Base-by-base conservation (phyloP, 208 protist genomes). In the Balamuthia mandrillaris region DNA sequence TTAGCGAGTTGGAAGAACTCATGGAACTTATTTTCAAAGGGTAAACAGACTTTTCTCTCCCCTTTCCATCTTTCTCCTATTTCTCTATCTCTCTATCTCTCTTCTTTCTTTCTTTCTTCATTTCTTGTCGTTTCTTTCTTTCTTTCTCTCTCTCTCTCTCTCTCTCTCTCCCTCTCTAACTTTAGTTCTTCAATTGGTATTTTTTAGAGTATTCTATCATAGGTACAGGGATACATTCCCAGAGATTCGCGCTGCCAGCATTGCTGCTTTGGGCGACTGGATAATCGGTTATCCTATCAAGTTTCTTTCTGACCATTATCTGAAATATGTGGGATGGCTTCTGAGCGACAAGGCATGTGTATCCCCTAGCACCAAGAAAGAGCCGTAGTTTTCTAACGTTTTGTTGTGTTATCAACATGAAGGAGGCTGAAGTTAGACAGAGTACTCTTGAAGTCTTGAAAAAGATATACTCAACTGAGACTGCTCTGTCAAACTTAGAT, bases 321-420 rank as follows among this genome's bases (percentile, higher is more conserved):
- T 87, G 24, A 88, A 88, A 29, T 88, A 88, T 54, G 9, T 87
- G 7, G 81, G 85, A 0, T 88, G 85, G 74, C 74, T 33, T 10
- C 81, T 88, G 10, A 88, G 41, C 81, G 85, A 88, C 39, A 81
- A 52, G 83, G 85, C 86, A 74, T 14, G 72, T 56, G n/a, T n/a
- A n/a, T n/a, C n/a, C n/a, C n/a, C n/a, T n/a, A n/a, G n/a, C n/a
- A n/a, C n/a, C n/a, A n/a, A 56, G 21, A 56, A 56, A 56, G n/a
- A 27, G 49, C 21, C 49, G 21, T 27, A 18, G 21, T n/a, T 27
- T 56, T n/a, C n/a, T 27, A 56, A 56, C n/a, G n/a, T 56, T 56
- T 56, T 56, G 18, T 56, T 56, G 21, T 56, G 49, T 56, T n/a
- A 56, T 56, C n/a, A n/a, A n/a, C n/a, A n/a, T n/a, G n/a, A n/a